Conservation (phyloP, 23 red algal genomes). For the Cyanidium caldarium region DNA sequence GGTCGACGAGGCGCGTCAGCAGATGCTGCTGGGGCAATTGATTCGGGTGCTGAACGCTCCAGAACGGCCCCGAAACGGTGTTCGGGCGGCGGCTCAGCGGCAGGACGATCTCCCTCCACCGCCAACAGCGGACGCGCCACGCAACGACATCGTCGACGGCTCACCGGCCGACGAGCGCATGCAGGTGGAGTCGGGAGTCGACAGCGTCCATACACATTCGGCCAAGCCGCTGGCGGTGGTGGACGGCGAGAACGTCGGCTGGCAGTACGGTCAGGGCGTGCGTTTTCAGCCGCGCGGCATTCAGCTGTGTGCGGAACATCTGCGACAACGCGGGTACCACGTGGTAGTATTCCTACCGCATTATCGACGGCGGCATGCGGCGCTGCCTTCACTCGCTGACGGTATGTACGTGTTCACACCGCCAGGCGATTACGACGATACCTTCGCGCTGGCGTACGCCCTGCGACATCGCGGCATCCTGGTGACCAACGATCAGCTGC, state of each 20-base stretch:
- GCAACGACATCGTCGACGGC: no score
- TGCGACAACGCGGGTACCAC: not conserved
- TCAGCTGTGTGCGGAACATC: not conserved
- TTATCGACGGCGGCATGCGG: not conserved
- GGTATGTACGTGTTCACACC: conserved; percentile 7
- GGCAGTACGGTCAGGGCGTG: conserved; percentile 1
- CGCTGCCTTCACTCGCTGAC: not conserved
- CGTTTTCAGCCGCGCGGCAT: conserved; percentile 9
- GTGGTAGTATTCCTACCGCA: conserved; percentile 10
- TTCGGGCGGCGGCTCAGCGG: no score
- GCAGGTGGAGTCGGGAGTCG: no score
- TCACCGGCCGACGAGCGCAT: no score
- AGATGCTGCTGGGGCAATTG: no score
- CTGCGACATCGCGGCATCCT: not conserved
- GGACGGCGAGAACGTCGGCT: conserved; percentile 15
- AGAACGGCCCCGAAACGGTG: no score
- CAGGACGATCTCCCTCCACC: no score
- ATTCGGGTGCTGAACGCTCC: no score
- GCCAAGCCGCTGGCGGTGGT: conserved; percentile 7
- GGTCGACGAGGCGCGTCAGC: no score
- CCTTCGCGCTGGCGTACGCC: conserved; percentile 9
- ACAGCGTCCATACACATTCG: no score
- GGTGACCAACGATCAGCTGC: conserved; percentile 18
- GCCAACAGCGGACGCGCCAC: no score
- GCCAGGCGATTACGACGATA: conserved; percentile 12